Evolutionary conservation across 805 yeast genomes (phyloP).

Genomic region (Candida xiaguanensis): DNA sequence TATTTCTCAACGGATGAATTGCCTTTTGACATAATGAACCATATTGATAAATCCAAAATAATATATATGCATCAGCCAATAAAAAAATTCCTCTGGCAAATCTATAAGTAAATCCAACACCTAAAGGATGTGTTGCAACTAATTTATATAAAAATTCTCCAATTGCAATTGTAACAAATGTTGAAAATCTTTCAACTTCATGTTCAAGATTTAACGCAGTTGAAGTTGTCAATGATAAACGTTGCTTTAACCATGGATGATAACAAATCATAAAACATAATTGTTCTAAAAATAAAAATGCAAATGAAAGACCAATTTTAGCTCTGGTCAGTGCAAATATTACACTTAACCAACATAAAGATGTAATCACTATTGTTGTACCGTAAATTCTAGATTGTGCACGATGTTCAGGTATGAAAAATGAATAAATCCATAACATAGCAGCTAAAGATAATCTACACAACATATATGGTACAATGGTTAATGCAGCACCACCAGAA

Average conservation of each 20-base stretch:
- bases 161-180: slow-evolving; percentile 59
- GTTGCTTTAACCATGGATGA: slow-evolving; percentile 47
- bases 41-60: slow-evolving; percentile 52
- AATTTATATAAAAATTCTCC: slow-evolving; percentile 59
- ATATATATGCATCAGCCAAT: slow-evolving; percentile 44
- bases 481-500: slow-evolving; percentile 36
- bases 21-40: slow-evolving; percentile 49
- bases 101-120: slow-evolving; percentile 40
- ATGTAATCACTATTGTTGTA: slow-evolving; percentile 25
- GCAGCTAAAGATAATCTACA: slow-evolving; percentile 40
- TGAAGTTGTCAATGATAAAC: slow-evolving; percentile 41
- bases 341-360: slow-evolving; percentile 48
- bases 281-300: slow-evolving; percentile 41
- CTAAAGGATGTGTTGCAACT: slow-evolving; percentile 48
- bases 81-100: slow-evolving; percentile 48
- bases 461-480: slow-evolving; percentile 46
- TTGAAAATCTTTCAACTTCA: slow-evolving; percentile 57
- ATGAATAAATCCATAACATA: slow-evolving; percentile 36
- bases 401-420: slow-evolving; percentile 48
- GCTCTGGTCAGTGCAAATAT: slow-evolving; percentile 45
- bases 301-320: slow-evolving; percentile 44
- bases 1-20: slow-evolving; percentile 51
- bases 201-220: slow-evolving; percentile 66
- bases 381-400: slow-evolving; percentile 45
- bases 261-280: slow-evolving; percentile 30